These are phyloP conservation scores for Phytophthora boehmeriae DNA, from an alignment of 352 stramenopile genomes.

Conservation along the genomic window DNA sequence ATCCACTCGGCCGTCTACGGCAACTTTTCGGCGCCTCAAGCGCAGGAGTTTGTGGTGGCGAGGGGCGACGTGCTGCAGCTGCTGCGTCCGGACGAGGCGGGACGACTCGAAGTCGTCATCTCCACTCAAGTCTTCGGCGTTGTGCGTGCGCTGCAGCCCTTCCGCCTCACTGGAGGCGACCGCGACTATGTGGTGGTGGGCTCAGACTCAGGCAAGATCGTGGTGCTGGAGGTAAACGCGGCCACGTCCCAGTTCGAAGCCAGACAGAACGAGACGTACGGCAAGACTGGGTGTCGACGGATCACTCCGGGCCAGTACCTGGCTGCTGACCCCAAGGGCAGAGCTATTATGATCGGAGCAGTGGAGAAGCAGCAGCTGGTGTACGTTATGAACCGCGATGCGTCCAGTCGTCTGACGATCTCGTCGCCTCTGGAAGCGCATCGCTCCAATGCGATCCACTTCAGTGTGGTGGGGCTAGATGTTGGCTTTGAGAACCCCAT, in stretches of 20 bases:
- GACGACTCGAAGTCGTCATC: constrained; percentile 80
- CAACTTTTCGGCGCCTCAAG: constrained; percentile 91
- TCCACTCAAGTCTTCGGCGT: constrained; percentile 91
- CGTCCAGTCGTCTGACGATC: constrained; percentile 94
- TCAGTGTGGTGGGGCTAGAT: constrained; percentile 95
- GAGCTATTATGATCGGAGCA: constrained; percentile 95
- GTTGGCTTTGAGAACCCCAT: constrained; percentile 99
- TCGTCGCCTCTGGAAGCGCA: constrained; percentile 99
- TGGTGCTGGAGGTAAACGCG: constrained; percentile 95
- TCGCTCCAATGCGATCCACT: constrained; percentile 95
- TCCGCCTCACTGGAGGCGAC: constrained; percentile 85
- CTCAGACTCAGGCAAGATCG: constrained; percentile 96
- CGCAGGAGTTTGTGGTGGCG: constrained; percentile 95
- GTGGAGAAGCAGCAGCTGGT: constrained; percentile 99
- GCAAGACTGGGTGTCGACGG: constrained; percentile 96
- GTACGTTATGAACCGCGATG: constrained; percentile 98
- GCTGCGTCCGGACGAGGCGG: constrained; percentile 79
- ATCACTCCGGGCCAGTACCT: constrained; percentile 98
- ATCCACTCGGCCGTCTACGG: constrained; percentile 89
- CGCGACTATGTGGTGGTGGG: constrained; percentile 97
- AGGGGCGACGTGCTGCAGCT: constrained; percentile 95
- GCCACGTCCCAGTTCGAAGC: constrained; percentile 74
- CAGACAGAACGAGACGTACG: constrained; percentile 95
- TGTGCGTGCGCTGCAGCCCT: constrained; percentile 91
- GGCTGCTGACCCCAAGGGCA: constrained; percentile 96